Evolutionary conservation across 2,329 filamentous ascomycete species (phyloP).

Genomic region (Trichoderma harzianum): DNA sequence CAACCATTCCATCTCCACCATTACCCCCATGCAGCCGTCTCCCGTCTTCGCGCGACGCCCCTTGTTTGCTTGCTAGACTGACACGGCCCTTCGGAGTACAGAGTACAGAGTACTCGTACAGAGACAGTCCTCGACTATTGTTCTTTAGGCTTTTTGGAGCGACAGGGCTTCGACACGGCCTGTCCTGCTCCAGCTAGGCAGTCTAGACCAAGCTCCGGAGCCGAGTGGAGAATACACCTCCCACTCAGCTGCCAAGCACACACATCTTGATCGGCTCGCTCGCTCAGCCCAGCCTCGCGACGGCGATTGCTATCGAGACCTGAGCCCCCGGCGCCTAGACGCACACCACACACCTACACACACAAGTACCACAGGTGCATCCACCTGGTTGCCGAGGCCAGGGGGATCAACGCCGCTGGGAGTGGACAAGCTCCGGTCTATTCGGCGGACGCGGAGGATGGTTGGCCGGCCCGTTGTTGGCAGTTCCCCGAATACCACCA

Average conservation of each 20-base stretch:
- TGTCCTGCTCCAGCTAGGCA: background rate
- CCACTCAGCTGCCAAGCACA: background rate
- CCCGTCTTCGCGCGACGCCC: slow-evolving; percentile 10
- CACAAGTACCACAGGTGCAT: background rate
- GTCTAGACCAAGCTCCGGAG: background rate
- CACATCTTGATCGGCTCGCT: slow-evolving; percentile 6
- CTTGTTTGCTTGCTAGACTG: background rate
- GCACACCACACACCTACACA: background rate
- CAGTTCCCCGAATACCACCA: slow-evolving; percentile 3
- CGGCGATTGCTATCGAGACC: background rate
- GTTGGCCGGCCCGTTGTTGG: background rate
- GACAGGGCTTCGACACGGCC: background rate
- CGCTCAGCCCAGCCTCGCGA: slow-evolving; percentile 5
- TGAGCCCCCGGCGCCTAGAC: background rate
- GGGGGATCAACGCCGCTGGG: background rate
- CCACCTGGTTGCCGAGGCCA: background rate
- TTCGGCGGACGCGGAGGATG: slow-evolving; percentile 3
- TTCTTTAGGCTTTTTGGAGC: background rate
- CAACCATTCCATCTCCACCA: slow-evolving; percentile 17
- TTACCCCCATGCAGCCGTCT: slow-evolving; percentile 13
- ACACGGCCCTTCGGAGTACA: slow-evolving; percentile 5
- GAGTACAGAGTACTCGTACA: background rate
- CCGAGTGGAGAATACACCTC: slow-evolving; percentile 2
- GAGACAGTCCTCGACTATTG: background rate
- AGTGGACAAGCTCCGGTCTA: background rate